Evolutionary conservation across 106 monocot species (phyloP).

Genomic region (Allium fistulosum): DNA sequence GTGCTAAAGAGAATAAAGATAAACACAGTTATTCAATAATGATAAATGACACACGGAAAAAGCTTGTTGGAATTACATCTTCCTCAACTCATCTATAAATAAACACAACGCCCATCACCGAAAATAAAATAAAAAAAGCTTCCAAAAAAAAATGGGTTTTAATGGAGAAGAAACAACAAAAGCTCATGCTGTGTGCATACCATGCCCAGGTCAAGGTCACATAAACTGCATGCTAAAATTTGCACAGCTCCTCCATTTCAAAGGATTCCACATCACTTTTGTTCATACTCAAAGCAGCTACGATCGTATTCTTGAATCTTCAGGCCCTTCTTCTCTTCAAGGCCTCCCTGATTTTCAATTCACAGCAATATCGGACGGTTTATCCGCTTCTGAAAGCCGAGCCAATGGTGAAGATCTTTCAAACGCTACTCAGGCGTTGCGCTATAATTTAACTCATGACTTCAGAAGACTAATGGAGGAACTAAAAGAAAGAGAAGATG

Average conservation of each 20-base stretch:
- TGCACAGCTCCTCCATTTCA: conserved; percentile 19
- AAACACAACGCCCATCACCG: no score
- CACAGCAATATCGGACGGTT: conserved; percentile 17
- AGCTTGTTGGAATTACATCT: no score
- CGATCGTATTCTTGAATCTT: background rate
- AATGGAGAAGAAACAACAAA: background rate
- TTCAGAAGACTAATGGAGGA: conserved; percentile 1
- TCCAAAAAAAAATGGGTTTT: no score
- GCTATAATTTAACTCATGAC: background rate
- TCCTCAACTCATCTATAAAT: no score
- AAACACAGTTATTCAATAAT: no score
- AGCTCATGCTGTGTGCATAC: conserved; percentile 6
- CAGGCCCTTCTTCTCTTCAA: background rate
- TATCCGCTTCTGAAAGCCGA: background rate
- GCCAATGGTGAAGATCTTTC: conserved; percentile 1
- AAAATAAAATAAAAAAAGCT: no score
- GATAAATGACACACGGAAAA: no score
- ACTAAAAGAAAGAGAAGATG: background rate
- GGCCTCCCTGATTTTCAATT: conserved; percentile 4
- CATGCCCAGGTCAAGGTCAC: conserved; percentile 17
- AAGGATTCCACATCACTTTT: conserved; percentile 20
- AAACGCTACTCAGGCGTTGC: background rate
- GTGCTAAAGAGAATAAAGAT: no score
- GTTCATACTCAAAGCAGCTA: conserved; percentile 18
- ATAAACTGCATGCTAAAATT: conserved; percentile 6